Evolutionary conservation across 2,329 filamentous ascomycete genomes (phyloP).

Genomic region (Fragosphaeria purpurea): DNA sequence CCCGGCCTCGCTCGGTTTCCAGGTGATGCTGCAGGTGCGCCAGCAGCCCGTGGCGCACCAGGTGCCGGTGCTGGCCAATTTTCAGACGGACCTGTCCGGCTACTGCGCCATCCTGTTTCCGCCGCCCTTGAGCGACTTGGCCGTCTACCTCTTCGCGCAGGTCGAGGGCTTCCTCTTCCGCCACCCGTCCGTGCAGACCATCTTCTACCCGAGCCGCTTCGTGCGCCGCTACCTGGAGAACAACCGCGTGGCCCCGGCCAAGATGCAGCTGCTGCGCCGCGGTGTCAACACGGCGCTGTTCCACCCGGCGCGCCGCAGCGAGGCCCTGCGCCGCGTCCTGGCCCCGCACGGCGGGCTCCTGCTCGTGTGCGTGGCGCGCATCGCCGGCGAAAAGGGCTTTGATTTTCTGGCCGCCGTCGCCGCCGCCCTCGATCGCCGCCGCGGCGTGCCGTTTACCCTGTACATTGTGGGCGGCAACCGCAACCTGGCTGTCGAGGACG

Average conservation of each 20-base stretch:
- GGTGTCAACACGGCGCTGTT: conserved; percentile 57
- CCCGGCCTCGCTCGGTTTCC: conserved; percentile 60
- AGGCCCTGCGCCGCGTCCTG: conserved; percentile 40
- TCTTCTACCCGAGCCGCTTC: conserved; percentile 59
- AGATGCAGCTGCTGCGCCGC: conserved; percentile 51
- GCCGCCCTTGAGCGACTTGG: conserved; percentile 47
- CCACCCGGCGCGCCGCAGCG: conserved; percentile 41
- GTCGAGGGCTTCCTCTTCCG: conserved; percentile 60
- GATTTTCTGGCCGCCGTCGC: conserved; percentile 52
- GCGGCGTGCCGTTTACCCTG: conserved; percentile 48
- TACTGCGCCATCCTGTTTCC: conserved; percentile 64
- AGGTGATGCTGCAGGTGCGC: conserved; percentile 58
- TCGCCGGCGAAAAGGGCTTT: conserved; percentile 63
- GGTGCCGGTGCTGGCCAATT: conserved; percentile 55
- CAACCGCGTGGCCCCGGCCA: conserved; percentile 43
- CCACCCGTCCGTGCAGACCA: conserved; percentile 49
- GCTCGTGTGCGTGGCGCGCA: conserved; percentile 54
- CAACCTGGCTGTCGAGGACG: conserved; percentile 50
- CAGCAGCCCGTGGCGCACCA: conserved; percentile 45
- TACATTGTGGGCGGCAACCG: conserved; percentile 60
- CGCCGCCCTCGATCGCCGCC: conserved; percentile 39
- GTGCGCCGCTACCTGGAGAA: conserved; percentile 51
- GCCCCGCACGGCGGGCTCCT: conserved; percentile 55
- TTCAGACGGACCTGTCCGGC: conserved; percentile 60
- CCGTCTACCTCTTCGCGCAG: conserved; percentile 49